These are phyloP conservation scores for Nigrospora osmanthi DNA, from an alignment of 2,329 filamentous ascomycete species.

Conservation along the genomic window DNA sequence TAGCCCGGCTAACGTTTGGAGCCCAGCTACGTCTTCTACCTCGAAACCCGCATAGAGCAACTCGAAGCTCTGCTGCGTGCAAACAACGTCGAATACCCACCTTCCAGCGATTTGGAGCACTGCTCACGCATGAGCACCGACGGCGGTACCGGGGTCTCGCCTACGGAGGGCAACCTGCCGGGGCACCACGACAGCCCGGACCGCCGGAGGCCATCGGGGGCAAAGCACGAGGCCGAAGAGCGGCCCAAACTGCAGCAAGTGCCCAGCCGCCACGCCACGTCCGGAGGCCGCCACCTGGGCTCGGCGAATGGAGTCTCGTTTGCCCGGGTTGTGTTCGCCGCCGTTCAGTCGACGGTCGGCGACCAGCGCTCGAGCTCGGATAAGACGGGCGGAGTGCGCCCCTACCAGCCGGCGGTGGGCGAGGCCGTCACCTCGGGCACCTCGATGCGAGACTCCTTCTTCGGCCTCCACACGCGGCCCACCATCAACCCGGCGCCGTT, in stretches of 20 bases:
- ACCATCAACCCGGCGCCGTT: slow-evolving; percentile 81
- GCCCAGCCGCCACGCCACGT: slow-evolving; percentile 36
- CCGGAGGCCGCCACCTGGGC: slow-evolving; percentile 74
- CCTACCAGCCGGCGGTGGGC: slow-evolving; percentile 46
- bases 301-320: slow-evolving; percentile 90
- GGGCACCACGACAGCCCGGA: slow-evolving; percentile 12
- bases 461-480: slow-evolving; percentile 87
- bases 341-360: slow-evolving; percentile 67
- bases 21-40: slow-evolving; percentile 81
- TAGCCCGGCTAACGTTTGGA: neutral
- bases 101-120: slow-evolving; percentile 61
- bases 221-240: slow-evolving; percentile 17
- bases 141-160: slow-evolving; percentile 21
- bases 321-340: slow-evolving; percentile 86
- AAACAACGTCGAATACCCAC: slow-evolving; percentile 64
- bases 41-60: slow-evolving; percentile 78
- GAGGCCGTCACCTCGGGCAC: slow-evolving; percentile 50
- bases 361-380: slow-evolving; percentile 61
- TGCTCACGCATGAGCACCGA: slow-evolving; percentile 42
- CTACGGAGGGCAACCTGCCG: slow-evolving; percentile 23
- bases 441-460: slow-evolving; percentile 92
- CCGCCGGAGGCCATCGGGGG: slow-evolving; percentile 7
- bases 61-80: slow-evolving; percentile 68
- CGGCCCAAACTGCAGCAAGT: slow-evolving; percentile 45
- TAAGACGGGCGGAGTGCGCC: slow-evolving; percentile 47